Evolutionary conservation across 306 rosid species (phyloP), one percentile per base, ranked within the genome.

Genomic region (Rosa persica): DNA sequence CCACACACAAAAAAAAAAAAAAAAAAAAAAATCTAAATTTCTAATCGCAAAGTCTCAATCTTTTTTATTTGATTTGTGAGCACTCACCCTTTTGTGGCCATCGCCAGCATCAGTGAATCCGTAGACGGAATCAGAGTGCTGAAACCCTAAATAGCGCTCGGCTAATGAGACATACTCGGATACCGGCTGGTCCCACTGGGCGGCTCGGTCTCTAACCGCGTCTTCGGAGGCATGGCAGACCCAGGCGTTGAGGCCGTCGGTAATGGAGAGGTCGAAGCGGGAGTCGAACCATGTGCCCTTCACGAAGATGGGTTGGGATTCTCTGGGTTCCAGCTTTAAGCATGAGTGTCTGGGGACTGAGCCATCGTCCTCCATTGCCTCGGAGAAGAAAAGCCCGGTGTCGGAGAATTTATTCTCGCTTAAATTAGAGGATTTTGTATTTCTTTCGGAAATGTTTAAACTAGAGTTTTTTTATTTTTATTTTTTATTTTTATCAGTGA

Each of bases 181-280:
- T 23, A 86, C 89, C 12, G 90, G 91, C 67, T 89, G 98, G 85
- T 95, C 98, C 97, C 98, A 95, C 83, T 89, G 97, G 65, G 87
- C 83, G n/a, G 97, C 97, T 13, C 97, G 93, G 64, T 80, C 88
- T 12, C 81, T 83, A 48, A 92, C 93, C 34, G 90, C 91, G 30
- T 92, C 96, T 77, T 88, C 91, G 61, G 91, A 81, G 16, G 92
- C 96, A 58, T 81, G 77, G 90, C 91, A 91, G 68, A 85, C 40
- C 98, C 98, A 95, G 70, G 95, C 89, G 60, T 86, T 44, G 84
- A 51, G 84, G 71, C 90, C 95, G 27, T 92, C 93, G 75, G 97
- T 87, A 76, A 95, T 79, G 79, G 89, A 79, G 79, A 95, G 95
- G 70, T 88, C 78, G 74, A 95, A 95, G 75, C 74, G 91, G 44